These are phyloP conservation scores for Bullera alba DNA, from an alignment of 768 basidiomycete genomes.

Conservation along the genomic window DNA sequence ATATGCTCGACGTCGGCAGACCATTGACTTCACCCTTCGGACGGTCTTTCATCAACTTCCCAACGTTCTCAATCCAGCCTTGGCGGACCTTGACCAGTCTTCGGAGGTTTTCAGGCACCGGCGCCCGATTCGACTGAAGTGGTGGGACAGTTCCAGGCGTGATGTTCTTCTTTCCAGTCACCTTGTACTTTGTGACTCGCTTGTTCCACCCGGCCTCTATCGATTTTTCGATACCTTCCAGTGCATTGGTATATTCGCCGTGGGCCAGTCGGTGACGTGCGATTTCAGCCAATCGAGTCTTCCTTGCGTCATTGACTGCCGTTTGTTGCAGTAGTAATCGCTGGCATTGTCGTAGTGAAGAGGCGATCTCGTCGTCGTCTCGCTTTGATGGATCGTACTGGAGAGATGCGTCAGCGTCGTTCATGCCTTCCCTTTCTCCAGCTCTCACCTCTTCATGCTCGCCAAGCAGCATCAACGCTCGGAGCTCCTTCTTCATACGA, in stretches of 20 bases:
- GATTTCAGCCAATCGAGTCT: constrained; percentile 61
- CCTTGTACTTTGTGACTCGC: constrained; percentile 65
- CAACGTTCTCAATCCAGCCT: constrained; percentile 71
- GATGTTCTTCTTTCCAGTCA: constrained; percentile 18
- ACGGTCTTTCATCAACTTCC: constrained; percentile 66
- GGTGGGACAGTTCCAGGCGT: constrained; percentile 38
- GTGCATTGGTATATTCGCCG: constrained; percentile 78
- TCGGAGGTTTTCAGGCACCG: constrained; percentile 42
- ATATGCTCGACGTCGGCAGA: constrained; percentile 50
- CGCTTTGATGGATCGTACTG: constrained; percentile 50
- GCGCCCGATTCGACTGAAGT: constrained; percentile 34
- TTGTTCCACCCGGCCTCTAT: constrained; percentile 68
- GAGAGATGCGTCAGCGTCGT: no score
- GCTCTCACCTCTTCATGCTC: constrained; percentile 59
- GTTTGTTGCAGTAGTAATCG: constrained; percentile 67
- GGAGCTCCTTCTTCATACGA: constrained; percentile 47
- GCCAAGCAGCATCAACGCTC: constrained; percentile 47
- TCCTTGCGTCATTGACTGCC: constrained; percentile 75
- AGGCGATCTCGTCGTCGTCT: constrained; percentile 81
- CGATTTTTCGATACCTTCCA: constrained; percentile 80
- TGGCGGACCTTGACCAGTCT: constrained; percentile 64
- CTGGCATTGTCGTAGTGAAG: constrained; percentile 82
- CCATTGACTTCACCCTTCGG: constrained; percentile 50
- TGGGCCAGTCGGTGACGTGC: constrained; percentile 83
- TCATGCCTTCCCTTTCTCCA: no score